These are phyloP conservation scores for Ophidiomyces ophidiicola DNA, from an alignment of 2,329 filamentous ascomycete species.

Conservation along the genomic window DNA sequence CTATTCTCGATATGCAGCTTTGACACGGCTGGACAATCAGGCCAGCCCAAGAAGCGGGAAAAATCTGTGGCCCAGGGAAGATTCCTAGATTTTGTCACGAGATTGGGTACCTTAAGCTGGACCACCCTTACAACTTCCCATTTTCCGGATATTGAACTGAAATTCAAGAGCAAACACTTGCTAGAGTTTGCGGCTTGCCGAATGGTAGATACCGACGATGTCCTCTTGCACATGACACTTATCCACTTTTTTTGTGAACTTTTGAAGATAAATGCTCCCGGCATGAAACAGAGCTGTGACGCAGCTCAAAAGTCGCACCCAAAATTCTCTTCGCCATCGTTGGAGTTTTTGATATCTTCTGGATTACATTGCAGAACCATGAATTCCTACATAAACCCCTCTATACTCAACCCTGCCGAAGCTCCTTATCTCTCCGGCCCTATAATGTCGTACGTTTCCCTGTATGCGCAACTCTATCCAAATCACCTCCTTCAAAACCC, in stretches of 20 bases:
- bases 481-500: constrained; percentile 41
- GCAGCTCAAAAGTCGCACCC: constrained; percentile 25
- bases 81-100: constrained; percentile 46
- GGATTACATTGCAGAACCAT: constrained; percentile 41
- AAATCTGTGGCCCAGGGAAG: constrained; percentile 50
- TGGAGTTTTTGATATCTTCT: constrained; percentile 43
- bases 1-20: constrained; percentile 46
- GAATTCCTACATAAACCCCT: constrained; percentile 41
- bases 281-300: constrained; percentile 21
- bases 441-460: constrained; percentile 46
- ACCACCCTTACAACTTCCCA: constrained; percentile 41
- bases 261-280: constrained; percentile 33
- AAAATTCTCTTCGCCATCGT: constrained; percentile 30
- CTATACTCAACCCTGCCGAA: constrained; percentile 40
- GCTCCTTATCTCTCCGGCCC: constrained; percentile 43
- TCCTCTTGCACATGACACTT: constrained; percentile 49
- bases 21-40: constrained; percentile 25
- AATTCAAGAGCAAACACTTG: constrained; percentile 33
- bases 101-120: constrained; percentile 45
- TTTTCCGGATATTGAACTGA: constrained; percentile 40
- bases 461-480: constrained; percentile 44
- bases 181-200: constrained; percentile 43
- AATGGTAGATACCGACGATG: constrained; percentile 48
- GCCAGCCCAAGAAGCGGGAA: constrained; percentile 37
- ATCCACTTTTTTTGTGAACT: constrained; percentile 47